phyloP scores from a whole-genome alignment of 106 monocot genomes.

The Vanilla planifolia region DNA sequence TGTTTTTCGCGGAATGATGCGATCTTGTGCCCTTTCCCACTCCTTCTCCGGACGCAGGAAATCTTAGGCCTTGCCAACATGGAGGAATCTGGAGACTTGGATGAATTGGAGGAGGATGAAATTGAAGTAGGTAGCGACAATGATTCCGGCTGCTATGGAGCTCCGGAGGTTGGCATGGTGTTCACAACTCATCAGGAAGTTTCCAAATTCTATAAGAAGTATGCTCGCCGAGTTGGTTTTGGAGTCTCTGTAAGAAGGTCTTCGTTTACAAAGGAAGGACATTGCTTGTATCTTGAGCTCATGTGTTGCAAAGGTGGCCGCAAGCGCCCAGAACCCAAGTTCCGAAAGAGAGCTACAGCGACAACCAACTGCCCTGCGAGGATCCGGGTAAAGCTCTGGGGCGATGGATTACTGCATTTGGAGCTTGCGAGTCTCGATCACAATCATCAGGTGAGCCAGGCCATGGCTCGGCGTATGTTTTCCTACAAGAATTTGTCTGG shows the following conservation, averaged over 20 bases:
- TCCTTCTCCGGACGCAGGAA: not conserved
- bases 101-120: constrained; percentile 13
- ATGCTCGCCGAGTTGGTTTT: constrained; percentile 59
- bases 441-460: constrained; percentile 55
- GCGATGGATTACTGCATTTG: constrained; percentile 51
- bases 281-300: constrained; percentile 58
- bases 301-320: constrained; percentile 76
- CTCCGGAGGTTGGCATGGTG: constrained; percentile 67
- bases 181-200: constrained; percentile 44
- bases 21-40: not conserved
- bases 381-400: constrained; percentile 61
- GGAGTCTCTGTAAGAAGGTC: constrained; percentile 58
- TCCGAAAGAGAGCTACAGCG: constrained; percentile 39
- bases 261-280: constrained; percentile 52
- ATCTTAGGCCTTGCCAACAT: not conserved
- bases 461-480: constrained; percentile 46
- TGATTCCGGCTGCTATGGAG: constrained; percentile 20
- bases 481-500: constrained; percentile 40
- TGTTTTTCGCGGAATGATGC: not conserved
- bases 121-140: constrained; percentile 4
- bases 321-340: constrained; percentile 49
- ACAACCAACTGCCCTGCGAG: constrained; percentile 54
- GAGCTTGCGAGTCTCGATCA: constrained; percentile 57
- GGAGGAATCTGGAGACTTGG: constrained; percentile 14
- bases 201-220: constrained; percentile 42